These are phyloP conservation scores for Leucosporidium yakuticum DNA, from an alignment of 768 basidiomycete species.

Conservation along the genomic window DNA sequence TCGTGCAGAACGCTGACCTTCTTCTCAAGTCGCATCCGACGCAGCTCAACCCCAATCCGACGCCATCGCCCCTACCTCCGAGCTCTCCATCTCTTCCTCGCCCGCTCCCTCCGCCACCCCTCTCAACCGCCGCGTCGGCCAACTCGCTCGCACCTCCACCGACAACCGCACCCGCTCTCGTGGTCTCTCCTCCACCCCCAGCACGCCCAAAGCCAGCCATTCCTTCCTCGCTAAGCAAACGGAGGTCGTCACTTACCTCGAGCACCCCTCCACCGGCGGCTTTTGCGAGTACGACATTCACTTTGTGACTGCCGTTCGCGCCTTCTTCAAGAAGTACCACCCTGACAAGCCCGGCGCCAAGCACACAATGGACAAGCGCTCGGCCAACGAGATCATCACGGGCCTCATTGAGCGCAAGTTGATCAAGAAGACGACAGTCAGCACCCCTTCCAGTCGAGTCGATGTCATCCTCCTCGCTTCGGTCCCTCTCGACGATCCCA, in stretches of 20 bases:
- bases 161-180: neutral
- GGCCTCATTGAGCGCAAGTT: conserved; percentile 2
- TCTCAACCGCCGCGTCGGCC: no score
- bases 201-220: conserved; percentile 50
- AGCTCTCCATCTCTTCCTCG: no score
- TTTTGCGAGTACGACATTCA: conserved; percentile 57
- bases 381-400: neutral
- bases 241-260: conserved; percentile 64
- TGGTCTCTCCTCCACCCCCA: no score
- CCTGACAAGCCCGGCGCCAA: neutral
- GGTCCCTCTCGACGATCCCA: conserved; percentile 5
- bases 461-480: conserved; percentile 19
- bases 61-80: no score
- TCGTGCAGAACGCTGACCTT: no score
- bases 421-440: neutral
- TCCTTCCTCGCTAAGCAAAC: conserved; percentile 74
- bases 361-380: conserved; percentile 11
- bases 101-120: neutral
- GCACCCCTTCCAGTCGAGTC: neutral
- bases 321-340: neutral
- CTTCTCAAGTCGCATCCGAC: no score
- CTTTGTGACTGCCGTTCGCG: neutral
- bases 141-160: neutral
- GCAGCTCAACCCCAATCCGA: no score
- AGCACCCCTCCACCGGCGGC: conserved; percentile 54